A percentile compares a stretch with the other conserved stretches of the same genome.
Evolutionary conservation across 306 rosid genomes (phyloP).

Genomic region (Castanea mollissima): DNA sequence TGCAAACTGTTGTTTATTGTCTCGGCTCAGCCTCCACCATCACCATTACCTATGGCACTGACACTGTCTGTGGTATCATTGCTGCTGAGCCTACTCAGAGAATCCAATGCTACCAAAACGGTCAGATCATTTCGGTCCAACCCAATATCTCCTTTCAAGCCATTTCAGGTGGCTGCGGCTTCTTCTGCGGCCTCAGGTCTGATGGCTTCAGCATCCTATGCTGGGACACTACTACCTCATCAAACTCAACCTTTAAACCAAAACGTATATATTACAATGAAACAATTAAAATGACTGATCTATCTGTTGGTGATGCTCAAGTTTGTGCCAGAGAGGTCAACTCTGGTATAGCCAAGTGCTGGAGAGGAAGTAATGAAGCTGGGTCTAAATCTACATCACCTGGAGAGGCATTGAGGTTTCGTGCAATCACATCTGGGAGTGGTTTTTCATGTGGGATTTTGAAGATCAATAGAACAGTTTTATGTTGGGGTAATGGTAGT

Average conservation of each 20-base stretch:
- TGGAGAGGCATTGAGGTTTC: slow-evolving; percentile 30
- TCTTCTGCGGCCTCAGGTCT: slow-evolving; percentile 46
- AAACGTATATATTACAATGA: slow-evolving; percentile 35
- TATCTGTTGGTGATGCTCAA: slow-evolving; percentile 38
- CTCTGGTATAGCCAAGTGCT: slow-evolving; percentile 34
- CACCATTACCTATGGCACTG: slow-evolving; percentile 27
- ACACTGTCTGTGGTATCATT: slow-evolving; percentile 43
- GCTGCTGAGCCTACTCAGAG: slow-evolving; percentile 31
- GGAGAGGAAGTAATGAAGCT: slow-evolving; percentile 38
- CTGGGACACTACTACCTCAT: slow-evolving; percentile 32
- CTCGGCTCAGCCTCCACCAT: slow-evolving; percentile 38
- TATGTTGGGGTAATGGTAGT: slow-evolving; percentile 41
- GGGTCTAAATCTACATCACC: slow-evolving; percentile 29
- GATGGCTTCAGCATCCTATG: slow-evolving; percentile 44
- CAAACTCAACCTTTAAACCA: slow-evolving; percentile 13
- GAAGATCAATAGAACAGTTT: slow-evolving; percentile 18
- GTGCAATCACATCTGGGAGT: slow-evolving; percentile 38
- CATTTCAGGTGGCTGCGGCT: slow-evolving; percentile 45
- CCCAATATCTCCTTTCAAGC: slow-evolving; percentile 43
- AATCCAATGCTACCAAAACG: slow-evolving; percentile 34
- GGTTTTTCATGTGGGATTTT: slow-evolving; percentile 46
- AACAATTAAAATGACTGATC: slow-evolving; percentile 25
- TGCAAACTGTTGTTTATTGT: slow-evolving; percentile 13
- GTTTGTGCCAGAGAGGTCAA: slow-evolving; percentile 45
- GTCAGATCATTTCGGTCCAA: slow-evolving; percentile 15